Conservation (phyloP, 73 alveolate species). For the Paramecium octaurelia region DNA sequence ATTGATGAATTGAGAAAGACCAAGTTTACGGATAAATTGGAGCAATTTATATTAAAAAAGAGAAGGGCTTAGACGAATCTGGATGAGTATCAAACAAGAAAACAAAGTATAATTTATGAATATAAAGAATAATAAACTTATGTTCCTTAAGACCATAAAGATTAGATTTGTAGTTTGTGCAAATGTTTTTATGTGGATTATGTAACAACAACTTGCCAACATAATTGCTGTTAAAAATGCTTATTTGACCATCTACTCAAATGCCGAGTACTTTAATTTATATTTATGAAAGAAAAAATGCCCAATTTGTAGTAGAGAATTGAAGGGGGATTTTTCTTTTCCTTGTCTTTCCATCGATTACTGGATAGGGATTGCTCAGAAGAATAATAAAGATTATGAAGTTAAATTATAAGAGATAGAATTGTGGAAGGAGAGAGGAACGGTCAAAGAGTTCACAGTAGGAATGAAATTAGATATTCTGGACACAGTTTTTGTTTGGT, state of each 20-base stretch:
- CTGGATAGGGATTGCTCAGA: background rate
- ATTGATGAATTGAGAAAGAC: background rate
- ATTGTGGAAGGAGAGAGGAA: background rate
- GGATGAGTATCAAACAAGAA: background rate
- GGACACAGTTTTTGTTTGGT: constrained; percentile 19
- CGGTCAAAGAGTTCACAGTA: background rate
- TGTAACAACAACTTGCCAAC: background rate
- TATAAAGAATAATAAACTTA: background rate
- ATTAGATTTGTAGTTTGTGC: background rate
- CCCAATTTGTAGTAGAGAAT: background rate
- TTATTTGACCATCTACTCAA: background rate
- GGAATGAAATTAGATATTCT: background rate
- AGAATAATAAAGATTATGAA: background rate
- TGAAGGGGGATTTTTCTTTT: background rate
- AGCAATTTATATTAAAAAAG: background rate
- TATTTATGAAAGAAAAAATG: background rate
- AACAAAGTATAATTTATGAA: background rate
- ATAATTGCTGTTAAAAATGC: constrained; percentile 19
- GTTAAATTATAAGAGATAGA: background rate
- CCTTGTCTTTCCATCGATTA: background rate
- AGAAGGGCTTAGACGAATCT: background rate
- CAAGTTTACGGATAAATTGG: constrained; percentile 74
- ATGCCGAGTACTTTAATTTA: background rate
- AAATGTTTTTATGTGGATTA: background rate
- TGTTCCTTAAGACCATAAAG: background rate